phyloP scores from a whole-genome alignment of 108 stramenopile species.

The Nannochloropsis salina region DNA sequence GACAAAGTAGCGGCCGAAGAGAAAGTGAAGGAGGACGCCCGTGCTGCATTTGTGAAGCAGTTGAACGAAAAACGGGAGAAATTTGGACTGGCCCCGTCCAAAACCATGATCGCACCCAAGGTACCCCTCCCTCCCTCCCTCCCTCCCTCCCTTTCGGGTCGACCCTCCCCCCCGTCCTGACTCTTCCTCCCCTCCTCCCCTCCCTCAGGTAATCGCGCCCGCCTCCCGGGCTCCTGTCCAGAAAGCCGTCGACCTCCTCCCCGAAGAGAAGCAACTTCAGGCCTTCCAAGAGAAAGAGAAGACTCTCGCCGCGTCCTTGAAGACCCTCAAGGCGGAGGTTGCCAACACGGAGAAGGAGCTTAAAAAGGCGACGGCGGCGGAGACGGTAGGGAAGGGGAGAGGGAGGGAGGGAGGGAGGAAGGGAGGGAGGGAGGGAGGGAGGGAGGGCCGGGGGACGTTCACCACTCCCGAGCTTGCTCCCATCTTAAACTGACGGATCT shows the following conservation, averaged over 20 bases:
- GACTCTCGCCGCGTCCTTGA: background rate
- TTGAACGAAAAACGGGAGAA: background rate
- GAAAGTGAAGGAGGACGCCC: background rate
- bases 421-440: too few species aligned
- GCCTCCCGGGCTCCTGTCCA: background rate
- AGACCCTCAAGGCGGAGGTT: background rate
- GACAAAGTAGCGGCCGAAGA: background rate
- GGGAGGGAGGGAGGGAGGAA: too few species aligned
- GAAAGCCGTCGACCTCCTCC: background rate
- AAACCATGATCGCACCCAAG: background rate
- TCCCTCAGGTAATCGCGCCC: background rate
- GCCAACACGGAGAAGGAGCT: background rate
- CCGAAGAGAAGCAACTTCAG: background rate
- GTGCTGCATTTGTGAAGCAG: background rate
- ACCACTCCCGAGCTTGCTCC: background rate
- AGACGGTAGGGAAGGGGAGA: background rate
- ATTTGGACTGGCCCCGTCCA: background rate
- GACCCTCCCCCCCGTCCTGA: background rate
- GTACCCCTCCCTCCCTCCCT: background rate
- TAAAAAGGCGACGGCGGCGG: background rate
- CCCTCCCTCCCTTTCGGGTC: background rate
- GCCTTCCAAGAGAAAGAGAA: background rate
- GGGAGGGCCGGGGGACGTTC: background rate
- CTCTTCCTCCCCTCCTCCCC: background rate
- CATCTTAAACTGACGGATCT: background rate